A percentile compares a stretch with the other conserved stretches of the same genome.
Conservation (phyloP, 352 stramenopile genomes). For the Phytophthora aleatoria region DNA sequence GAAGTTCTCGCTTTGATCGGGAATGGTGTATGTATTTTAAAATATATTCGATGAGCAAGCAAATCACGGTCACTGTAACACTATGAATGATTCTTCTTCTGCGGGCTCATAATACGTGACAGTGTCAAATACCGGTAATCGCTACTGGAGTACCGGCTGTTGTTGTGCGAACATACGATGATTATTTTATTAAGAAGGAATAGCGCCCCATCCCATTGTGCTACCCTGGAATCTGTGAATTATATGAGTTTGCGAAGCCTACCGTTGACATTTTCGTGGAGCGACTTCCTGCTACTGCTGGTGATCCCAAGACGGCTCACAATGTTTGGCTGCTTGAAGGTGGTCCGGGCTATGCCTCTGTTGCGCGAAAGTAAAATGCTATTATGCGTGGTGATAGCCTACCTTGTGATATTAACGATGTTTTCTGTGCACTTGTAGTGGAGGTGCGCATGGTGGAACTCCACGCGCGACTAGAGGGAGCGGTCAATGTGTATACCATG, state of each 20-base stretch:
- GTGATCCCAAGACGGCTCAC: constrained; percentile 12
- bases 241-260: constrained; percentile 2
- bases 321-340: constrained; percentile 53
- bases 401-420: background rate
- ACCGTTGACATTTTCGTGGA: constrained; percentile 48
- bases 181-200: no score
- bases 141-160: no score
- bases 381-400: background rate
- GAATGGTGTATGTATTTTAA: no score
- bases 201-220: constrained; percentile 25
- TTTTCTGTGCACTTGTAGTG: constrained; percentile 25
- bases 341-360: constrained; percentile 41
- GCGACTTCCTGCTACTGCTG: constrained; percentile 22
- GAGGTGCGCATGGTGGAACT: constrained; percentile 44
- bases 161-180: no score
- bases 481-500: constrained; percentile 62
- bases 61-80: no score
- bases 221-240: constrained; percentile 34
- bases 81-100: no score
- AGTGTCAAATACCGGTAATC: no score
- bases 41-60: no score
- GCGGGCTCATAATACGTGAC: no score
- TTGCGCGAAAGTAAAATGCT: constrained; percentile 31
- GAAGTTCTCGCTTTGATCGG: no score
- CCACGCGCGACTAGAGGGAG: constrained; percentile 25